phyloP scores from a whole-genome alignment of 2,329 filamentous ascomycete species.

The Botrytis aclada region DNA sequence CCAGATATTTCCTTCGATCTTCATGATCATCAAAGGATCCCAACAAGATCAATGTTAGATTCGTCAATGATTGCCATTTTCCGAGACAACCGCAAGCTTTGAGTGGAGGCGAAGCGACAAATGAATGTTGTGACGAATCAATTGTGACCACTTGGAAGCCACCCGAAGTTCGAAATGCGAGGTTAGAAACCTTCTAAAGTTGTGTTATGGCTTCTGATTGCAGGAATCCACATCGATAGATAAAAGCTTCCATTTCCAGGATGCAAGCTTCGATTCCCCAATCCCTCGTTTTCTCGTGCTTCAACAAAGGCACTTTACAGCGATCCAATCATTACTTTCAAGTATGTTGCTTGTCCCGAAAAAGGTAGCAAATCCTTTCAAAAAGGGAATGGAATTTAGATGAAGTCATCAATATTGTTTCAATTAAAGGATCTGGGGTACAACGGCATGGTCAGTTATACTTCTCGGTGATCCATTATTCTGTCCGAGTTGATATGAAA shows the following conservation, averaged over 20 bases:
- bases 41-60: not conserved
- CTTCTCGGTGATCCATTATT: not conserved
- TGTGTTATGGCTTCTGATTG: conserved; percentile 2
- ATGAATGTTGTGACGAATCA: not conserved
- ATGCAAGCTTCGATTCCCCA: not conserved
- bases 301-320: not conserved
- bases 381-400: not conserved
- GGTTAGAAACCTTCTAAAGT: not conserved
- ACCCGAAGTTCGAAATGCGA: conserved; percentile 18
- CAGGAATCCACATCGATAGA: conserved; percentile 9
- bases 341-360: not conserved
- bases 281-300: conserved; percentile 1
- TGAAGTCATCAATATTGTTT: conserved; percentile 5
- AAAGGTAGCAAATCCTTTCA: not conserved
- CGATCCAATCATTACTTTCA: not conserved
- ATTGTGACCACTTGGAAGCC: not conserved
- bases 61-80: conserved; percentile 5
- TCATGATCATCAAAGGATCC: conserved; percentile 1
- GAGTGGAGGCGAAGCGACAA: conserved; percentile 3
- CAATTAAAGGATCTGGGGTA: not conserved
- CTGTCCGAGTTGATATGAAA: not conserved
- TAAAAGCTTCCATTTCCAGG: not conserved
- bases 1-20: not conserved
- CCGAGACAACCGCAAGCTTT: not conserved
- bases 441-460: not conserved